phyloP scores from a whole-genome alignment of 345 rosid species.

The Linum tenue region DNA sequence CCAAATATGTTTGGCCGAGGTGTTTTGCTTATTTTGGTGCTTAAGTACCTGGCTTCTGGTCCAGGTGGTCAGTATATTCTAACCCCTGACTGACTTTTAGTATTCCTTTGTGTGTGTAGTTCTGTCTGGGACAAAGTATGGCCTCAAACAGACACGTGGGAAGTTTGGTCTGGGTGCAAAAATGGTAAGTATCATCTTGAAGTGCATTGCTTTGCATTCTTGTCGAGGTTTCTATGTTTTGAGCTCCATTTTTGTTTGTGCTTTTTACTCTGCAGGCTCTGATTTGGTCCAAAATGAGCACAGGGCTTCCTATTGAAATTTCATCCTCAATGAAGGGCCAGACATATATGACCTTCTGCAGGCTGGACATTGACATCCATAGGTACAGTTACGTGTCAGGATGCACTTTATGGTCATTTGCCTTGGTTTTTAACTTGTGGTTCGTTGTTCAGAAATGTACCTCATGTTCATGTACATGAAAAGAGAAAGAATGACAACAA shows the following conservation, averaged over 20 bases:
- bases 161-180: constrained; percentile 99
- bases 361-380: constrained; percentile 91
- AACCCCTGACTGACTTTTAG: constrained; percentile 2
- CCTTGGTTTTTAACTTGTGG: neutral
- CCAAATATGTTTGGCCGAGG: constrained; percentile 99
- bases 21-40: constrained; percentile 16
- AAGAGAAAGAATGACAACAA: constrained; percentile 52
- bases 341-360: constrained; percentile 65
- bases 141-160: constrained; percentile 95
- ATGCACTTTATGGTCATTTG: neutral
- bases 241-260: neutral
- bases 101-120: constrained; percentile 37
- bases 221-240: neutral
- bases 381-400: constrained; percentile 35
- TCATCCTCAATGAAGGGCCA: constrained; percentile 84
- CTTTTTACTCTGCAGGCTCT: constrained; percentile 50
- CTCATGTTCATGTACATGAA: constrained; percentile 83
- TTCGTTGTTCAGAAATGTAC: constrained; percentile 63
- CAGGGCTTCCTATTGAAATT: constrained; percentile 93
- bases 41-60: too few species aligned
- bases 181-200: constrained; percentile 46
- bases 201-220: constrained; percentile 9
- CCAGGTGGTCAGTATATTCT: neutral
- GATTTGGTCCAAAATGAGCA: constrained; percentile 99
- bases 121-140: constrained; percentile 93